phyloP scores from a whole-genome alignment of 2,329 filamentous ascomycete genomes.

The Colletotrichum cordylinicola region DNA sequence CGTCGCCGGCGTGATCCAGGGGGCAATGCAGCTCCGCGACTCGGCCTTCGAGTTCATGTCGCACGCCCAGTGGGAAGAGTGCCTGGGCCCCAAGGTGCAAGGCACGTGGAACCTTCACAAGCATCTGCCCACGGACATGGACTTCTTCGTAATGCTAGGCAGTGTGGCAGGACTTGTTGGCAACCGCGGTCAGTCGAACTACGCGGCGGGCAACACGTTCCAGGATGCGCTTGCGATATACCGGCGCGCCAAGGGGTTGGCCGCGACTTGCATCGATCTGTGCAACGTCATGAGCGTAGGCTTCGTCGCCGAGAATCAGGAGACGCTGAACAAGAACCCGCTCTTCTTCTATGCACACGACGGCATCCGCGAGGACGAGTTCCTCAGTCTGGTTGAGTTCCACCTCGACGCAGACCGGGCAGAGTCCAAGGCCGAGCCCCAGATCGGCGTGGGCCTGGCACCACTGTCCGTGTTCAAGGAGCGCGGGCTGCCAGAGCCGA shows the following conservation, averaged over 20 bases:
- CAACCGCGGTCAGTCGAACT: constrained; percentile 37
- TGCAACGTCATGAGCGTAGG: constrained; percentile 14
- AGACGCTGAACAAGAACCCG: neutral
- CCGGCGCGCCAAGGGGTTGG: constrained; percentile 2
- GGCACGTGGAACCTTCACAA: constrained; percentile 46
- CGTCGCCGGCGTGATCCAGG: neutral
- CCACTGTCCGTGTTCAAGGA: neutral
- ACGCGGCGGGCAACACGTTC: constrained; percentile 35
- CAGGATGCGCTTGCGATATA: constrained; percentile 28
- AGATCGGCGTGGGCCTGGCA: neutral
- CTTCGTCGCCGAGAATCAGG: neutral
- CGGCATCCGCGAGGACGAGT: neutral
- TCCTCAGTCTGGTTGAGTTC: constrained; percentile 18
- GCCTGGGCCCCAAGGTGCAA: constrained; percentile 47
- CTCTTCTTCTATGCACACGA: neutral
- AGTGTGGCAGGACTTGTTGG: constrained; percentile 34
- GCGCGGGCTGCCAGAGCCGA: neutral
- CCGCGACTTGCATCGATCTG: neutral
- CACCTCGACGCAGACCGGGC: neutral
- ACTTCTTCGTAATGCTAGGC: constrained; percentile 42
- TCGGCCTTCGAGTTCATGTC: constrained; percentile 54
- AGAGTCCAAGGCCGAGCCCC: neutral
- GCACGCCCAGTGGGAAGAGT: constrained; percentile 46
- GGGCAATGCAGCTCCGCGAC: constrained; percentile 35
- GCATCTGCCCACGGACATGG: constrained; percentile 25